phyloP scores from a whole-genome alignment of 176 grass and related monocot species.

The Echinochloa phyllopogon region DNA sequence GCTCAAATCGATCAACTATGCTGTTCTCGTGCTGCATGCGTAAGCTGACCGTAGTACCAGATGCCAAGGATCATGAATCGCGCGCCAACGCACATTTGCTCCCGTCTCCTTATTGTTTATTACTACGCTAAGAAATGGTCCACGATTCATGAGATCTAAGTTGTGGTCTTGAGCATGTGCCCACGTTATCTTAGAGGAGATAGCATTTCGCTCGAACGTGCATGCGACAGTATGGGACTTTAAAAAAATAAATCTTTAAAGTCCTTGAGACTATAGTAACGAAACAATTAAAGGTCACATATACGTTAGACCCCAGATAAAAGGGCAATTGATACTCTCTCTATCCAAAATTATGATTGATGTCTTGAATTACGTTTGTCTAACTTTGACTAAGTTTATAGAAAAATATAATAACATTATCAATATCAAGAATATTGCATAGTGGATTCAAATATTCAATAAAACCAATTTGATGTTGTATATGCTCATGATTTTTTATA shows the following conservation, averaged over 20 bases:
- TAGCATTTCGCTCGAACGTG: background rate
- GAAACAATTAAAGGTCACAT: no score
- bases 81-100: background rate
- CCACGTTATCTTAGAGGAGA: background rate
- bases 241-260: background rate
- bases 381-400: no score
- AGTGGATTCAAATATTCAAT: no score
- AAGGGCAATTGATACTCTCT: no score
- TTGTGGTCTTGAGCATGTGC: background rate
- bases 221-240: background rate
- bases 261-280: background rate
- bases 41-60: background rate
- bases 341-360: no score
- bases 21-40: background rate
- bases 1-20: background rate
- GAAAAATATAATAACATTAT: no score
- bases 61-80: background rate
- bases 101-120: background rate
- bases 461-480: no score
- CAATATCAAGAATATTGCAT: no score
- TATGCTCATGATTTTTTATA: no score
- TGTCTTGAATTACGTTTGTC: no score
- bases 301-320: no score
- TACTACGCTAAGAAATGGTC: background rate
- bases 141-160: background rate